These are phyloP conservation scores for Pythium volutum DNA, from an alignment of 352 stramenopile species.

Conservation along the genomic window DNA sequence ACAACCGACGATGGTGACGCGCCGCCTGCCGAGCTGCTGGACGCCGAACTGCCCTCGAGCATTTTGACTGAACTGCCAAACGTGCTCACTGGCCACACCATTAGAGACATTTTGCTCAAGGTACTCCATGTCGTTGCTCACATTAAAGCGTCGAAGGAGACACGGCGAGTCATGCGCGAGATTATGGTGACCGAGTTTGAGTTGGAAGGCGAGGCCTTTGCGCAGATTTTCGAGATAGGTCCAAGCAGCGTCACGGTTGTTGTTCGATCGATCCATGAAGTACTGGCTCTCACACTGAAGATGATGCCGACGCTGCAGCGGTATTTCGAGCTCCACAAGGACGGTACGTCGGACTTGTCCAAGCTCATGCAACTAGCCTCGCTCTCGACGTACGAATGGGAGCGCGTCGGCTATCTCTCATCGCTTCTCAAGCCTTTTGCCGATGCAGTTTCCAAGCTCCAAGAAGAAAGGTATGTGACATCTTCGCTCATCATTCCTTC, in stretches of 20 bases:
- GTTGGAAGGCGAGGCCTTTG: constrained; percentile 39
- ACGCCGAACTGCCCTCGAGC: constrained; percentile 23
- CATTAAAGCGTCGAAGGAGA: constrained; percentile 54
- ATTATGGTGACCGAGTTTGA: constrained; percentile 49
- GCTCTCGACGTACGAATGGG: constrained; percentile 72
- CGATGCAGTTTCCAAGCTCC: constrained; percentile 54
- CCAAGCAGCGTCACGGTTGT: constrained; percentile 41
- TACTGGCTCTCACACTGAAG: constrained; percentile 41
- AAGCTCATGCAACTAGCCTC: constrained; percentile 66
- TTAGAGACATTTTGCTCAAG: constrained; percentile 65
- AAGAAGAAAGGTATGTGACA: constrained; percentile 52
- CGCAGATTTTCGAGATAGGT: constrained; percentile 39
- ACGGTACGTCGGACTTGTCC: constrained; percentile 54
- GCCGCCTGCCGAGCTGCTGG: background rate
- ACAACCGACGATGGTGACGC: background rate
- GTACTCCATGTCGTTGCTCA: constrained; percentile 62
- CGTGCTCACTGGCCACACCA: constrained; percentile 59
- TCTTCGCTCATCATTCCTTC: constrained; percentile 73
- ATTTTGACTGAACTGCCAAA: constrained; percentile 60
- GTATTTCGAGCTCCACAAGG: constrained; percentile 65
- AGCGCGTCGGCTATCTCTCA: constrained; percentile 51
- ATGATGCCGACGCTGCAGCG: constrained; percentile 57
- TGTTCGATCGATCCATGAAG: constrained; percentile 45
- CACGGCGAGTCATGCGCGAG: constrained; percentile 39
- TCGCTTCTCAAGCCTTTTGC: constrained; percentile 68